A percentile compares a stretch with the other conserved stretches of the same genome.
phyloP scores from a whole-genome alignment of 495 filamentous ascomycete species.

The Penicillium crystallinum region DNA sequence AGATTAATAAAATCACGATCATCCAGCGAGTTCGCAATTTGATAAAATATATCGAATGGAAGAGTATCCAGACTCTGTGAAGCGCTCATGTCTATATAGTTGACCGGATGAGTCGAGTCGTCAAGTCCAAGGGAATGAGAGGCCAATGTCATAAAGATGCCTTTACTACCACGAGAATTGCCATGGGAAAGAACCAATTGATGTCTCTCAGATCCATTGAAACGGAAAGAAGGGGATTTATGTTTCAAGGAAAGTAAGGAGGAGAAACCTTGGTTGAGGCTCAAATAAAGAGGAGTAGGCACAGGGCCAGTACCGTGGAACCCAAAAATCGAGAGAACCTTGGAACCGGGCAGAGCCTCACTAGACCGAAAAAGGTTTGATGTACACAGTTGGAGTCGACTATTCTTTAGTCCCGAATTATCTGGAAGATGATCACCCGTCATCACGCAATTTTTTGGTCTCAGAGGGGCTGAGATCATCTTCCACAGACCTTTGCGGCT shows the following conservation, averaged over 20 bases:
- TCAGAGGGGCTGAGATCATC: neutral
- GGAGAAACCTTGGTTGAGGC: neutral
- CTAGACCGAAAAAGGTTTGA: neutral
- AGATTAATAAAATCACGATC: slow-evolving; percentile 39
- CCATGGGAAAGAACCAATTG: neutral
- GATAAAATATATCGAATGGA: slow-evolving; percentile 61
- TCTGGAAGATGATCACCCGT: neutral
- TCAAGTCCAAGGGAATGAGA: neutral
- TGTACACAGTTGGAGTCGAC: neutral
- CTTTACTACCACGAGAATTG: neutral
- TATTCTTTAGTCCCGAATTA: neutral
- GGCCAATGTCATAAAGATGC: neutral
- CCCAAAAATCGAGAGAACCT: neutral
- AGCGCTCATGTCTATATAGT: slow-evolving; percentile 14
- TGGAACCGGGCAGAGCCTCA: neutral
- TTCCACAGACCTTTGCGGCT: neutral
- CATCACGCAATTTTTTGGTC: neutral
- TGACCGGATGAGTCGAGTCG: neutral
- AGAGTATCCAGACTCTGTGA: slow-evolving; percentile 36
- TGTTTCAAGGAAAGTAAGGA: neutral
- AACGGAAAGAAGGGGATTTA: neutral
- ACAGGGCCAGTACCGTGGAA: too few relatives aligned
- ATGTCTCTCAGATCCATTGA: neutral
- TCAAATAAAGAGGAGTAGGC: neutral
- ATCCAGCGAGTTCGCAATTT: slow-evolving; percentile 45